Conservation (phyloP, 192 early-diverging fungal species). For the Spinellus fusiger region DNA sequence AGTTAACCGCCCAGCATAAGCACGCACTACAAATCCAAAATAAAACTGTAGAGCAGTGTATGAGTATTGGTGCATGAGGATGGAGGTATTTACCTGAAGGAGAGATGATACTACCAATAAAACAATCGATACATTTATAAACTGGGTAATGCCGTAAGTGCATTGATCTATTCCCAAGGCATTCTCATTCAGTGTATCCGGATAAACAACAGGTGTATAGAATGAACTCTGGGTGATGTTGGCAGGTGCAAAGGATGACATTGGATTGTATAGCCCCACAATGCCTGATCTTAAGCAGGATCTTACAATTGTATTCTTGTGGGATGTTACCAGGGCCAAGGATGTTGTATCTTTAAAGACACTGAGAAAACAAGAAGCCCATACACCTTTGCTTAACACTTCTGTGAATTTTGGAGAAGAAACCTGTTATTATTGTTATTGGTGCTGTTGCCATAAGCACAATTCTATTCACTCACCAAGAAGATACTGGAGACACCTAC, state of each 20-base stretch:
- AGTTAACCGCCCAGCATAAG: constrained; percentile 25
- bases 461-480: constrained; percentile 2
- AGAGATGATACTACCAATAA: constrained; percentile 16
- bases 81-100: constrained; percentile 13
- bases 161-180: constrained; percentile 4
- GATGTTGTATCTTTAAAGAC: constrained; percentile 15
- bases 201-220: constrained; percentile 13
- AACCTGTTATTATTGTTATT: constrained; percentile 1
- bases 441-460: background rate
- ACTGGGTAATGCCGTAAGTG: background rate
- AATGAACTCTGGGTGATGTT: constrained; percentile 9
- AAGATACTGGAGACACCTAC: constrained; percentile 12
- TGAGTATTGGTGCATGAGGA: background rate
- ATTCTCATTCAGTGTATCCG: constrained; percentile 15
- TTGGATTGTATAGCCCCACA: constrained; percentile 6
- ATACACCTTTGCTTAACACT: constrained; percentile 13
- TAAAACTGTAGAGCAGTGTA: background rate
- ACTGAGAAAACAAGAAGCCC: constrained; percentile 12
- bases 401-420: constrained; percentile 11
- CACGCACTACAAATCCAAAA: constrained; percentile 5
- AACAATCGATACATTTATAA: constrained; percentile 15
- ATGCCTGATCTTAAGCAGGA: constrained; percentile 16
- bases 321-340: constrained; percentile 6
- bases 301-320: constrained; percentile 16
- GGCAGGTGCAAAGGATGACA: background rate